Evolutionary conservation across 495 filamentous ascomycete species (phyloP), one percentile per base, ranked within the genome.

Genomic region (Articulospora tetracladia): DNA sequence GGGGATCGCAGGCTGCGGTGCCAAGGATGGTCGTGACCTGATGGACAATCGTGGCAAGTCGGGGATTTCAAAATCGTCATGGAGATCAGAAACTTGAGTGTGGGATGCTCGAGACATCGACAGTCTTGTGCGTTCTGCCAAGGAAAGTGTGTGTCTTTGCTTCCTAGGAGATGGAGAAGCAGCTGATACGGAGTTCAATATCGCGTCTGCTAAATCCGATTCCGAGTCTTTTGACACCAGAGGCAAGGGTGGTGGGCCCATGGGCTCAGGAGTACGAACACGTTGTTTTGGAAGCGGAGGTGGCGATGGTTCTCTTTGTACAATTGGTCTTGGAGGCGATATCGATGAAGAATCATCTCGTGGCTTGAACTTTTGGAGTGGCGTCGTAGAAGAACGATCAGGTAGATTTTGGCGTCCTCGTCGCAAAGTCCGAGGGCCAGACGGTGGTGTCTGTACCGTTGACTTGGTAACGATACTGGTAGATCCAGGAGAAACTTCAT

Each of bases 101-200:
- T 49, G 60, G 63, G 0, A 69, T 64, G 32, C 44, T 25, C 76
- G 77, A 4, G 76, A 70, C 76, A 83, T 78, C 8, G 78, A 78
- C 59, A 78, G 66, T 47, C 77, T 70, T 1, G 79, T 79, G 17
- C 78, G 79, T 73, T 78, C 85, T 68, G 73, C 81, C 46, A 74
- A 72, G 28, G 70, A 88, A 48, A 76, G 77, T 3, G 75, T 77
- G 63, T 83, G 77, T 0, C 79, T 73, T 0, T 72, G 71, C n/a
- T 77, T 88, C 71, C 70, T 69, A 53, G 81, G 81, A 0, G 81
- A 81, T 7, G 79, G 80, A 0, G 80, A 81, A 25, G 63, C 57
- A 28, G 58, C 61, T 7, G 60, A 57, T 57, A 88, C 79, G 1
- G 82, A 84, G 11, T 74, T 78, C 11, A 89, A 67, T 51, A 88